phyloP scores from a whole-genome alignment of 2,329 filamentous ascomycete genomes.

The Aureobasidium sp. region DNA sequence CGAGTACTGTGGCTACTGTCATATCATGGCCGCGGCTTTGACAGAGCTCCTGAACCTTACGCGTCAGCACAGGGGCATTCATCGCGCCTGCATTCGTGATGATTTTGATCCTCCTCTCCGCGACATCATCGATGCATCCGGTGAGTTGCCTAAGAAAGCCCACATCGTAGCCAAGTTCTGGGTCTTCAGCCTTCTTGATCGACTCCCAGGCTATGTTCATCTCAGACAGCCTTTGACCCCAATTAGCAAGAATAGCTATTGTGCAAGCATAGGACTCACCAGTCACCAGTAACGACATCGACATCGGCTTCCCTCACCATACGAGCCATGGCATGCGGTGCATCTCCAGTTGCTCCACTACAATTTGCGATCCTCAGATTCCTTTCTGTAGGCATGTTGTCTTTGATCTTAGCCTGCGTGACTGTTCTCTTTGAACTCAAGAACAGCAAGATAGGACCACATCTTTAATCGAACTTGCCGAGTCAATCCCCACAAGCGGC shows the following conservation, averaged over 20 bases:
- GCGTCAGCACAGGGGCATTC: conserved; percentile 47
- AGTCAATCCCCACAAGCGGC: not conserved
- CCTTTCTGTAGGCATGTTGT: not conserved
- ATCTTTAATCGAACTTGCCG: not conserved
- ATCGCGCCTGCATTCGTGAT: conserved; percentile 51
- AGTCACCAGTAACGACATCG: conserved; percentile 50
- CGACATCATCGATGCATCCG: conserved; percentile 39
- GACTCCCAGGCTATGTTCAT: conserved; percentile 12
- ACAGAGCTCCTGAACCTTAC: conserved; percentile 35
- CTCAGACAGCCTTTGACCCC: conserved; percentile 15
- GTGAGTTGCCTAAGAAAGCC: conserved; percentile 43
- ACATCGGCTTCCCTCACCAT: conserved; percentile 20
- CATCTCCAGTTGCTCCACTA: conserved; percentile 13
- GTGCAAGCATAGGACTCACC: conserved; percentile 37
- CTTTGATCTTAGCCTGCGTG: not conserved
- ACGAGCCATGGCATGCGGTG: conserved; percentile 10
- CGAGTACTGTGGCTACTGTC: conserved; percentile 43
- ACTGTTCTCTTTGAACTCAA: not conserved
- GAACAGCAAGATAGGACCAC: not conserved
- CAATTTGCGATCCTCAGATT: not conserved
- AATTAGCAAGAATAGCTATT: not conserved
- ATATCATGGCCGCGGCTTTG: conserved; percentile 31
- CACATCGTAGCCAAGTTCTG: conserved; percentile 27
- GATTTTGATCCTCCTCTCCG: conserved; percentile 46
- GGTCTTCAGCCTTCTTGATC: conserved; percentile 8